These are phyloP conservation scores for Saraca asoca DNA, from an alignment of 331 rosid genomes.

Conservation along the genomic window DNA sequence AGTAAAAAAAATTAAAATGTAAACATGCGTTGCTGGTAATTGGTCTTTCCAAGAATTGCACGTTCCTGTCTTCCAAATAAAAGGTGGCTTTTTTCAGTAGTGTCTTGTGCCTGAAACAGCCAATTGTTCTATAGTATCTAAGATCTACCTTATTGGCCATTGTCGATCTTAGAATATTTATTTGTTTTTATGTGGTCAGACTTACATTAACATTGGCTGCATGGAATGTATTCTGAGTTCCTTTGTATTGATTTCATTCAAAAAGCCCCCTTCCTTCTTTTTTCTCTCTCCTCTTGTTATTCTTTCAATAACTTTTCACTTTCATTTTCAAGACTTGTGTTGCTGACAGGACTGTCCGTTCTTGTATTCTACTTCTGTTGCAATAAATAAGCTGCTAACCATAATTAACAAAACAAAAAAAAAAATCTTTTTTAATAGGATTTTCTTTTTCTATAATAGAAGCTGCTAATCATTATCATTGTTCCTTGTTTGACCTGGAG, in stretches of 20 bases:
- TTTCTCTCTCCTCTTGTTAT: neutral
- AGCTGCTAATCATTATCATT: neutral
- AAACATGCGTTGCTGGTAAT: constrained; percentile 33
- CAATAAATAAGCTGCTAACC: neutral
- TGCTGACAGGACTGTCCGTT: neutral
- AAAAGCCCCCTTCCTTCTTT: neutral
- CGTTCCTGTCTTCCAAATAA: constrained; percentile 21
- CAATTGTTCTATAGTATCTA: constrained; percentile 11
- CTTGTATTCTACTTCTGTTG: neutral
- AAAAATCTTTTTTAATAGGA: too few species aligned
- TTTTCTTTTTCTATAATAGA: too few species aligned
- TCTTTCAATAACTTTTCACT: too few species aligned
- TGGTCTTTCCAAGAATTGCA: constrained; percentile 33
- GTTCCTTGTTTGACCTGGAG: constrained; percentile 16
- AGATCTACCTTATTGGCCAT: neutral
- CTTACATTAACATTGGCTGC: neutral
- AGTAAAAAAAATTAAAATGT: constrained; percentile 39
- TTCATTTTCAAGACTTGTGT: neutral
- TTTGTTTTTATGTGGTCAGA: neutral
- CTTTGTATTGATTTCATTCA: too few species aligned
- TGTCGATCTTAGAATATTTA: neutral
- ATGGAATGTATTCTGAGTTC: neutral
- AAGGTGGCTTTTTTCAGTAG: constrained; percentile 12
- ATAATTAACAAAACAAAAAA: too few species aligned
- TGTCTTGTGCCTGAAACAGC: constrained; percentile 11